Conservation (phyloP, 768 basidiomycete genomes). For the Holtermanniella nyarrowii region DNA sequence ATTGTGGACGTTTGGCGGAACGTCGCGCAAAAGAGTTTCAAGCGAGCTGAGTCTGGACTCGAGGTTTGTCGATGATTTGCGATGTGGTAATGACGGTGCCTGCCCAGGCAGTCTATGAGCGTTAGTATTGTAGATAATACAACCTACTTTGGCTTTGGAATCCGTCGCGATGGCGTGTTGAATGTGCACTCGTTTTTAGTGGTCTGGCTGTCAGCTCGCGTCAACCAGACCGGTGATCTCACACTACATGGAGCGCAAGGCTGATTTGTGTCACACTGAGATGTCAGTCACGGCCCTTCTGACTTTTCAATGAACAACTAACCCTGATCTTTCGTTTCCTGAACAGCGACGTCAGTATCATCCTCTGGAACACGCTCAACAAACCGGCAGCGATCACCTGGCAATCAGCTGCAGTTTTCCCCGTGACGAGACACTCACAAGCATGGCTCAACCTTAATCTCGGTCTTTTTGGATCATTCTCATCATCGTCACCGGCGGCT, state of each 20-base stretch:
- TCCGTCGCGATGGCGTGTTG: constrained; percentile 36
- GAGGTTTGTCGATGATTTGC: constrained; percentile 10
- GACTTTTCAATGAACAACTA: neutral
- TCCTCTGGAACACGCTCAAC: neutral
- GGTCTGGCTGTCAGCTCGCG: no score
- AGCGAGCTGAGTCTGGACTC: constrained; percentile 40
- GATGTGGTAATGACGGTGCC: constrained; percentile 9
- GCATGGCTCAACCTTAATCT: constrained; percentile 12
- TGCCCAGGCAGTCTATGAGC: neutral
- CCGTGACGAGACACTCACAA: constrained; percentile 1
- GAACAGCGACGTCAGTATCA: neutral
- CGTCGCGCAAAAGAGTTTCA: constrained; percentile 40
- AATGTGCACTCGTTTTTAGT: constrained; percentile 40
- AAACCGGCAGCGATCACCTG: constrained; percentile 12
- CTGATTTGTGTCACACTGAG: constrained; percentile 39
- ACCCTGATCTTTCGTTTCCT: constrained; percentile 2
- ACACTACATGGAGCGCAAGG: constrained; percentile 36
- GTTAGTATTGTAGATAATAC: neutral
- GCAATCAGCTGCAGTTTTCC: neutral
- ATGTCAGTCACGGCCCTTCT: neutral
- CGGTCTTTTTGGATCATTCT: constrained; percentile 10
- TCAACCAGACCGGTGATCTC: no score
- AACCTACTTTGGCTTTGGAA: constrained; percentile 23
- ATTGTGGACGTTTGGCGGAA: constrained; percentile 41
- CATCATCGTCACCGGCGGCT: constrained; percentile 1